phyloP scores from a whole-genome alignment of 805 yeast genomes.

The Candida arabinofermentans region DNA sequence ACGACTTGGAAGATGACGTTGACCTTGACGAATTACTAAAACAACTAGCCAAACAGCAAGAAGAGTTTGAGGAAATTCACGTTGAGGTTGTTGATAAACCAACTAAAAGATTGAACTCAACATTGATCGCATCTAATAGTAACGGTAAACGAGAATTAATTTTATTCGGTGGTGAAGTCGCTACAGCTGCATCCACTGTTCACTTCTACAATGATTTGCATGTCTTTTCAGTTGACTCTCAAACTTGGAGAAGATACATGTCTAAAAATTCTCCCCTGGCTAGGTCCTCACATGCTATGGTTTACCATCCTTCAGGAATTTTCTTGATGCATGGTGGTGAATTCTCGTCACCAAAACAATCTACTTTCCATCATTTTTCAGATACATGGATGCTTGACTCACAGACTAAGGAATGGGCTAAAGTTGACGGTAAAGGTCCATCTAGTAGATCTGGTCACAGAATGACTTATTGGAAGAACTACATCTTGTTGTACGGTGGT shows the following conservation, averaged over 20 bases:
- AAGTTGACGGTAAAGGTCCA: slow-evolving; percentile 77
- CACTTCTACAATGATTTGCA: slow-evolving; percentile 79
- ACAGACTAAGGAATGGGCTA: slow-evolving; percentile 82
- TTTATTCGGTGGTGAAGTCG: slow-evolving; percentile 86
- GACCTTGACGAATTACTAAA: slow-evolving; percentile 82
- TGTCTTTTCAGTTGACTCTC: slow-evolving; percentile 70
- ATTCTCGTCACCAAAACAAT: slow-evolving; percentile 92
- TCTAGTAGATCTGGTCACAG: slow-evolving; percentile 90
- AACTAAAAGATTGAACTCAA: slow-evolving; percentile 63
- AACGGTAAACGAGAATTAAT: slow-evolving; percentile 75
- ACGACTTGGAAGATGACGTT: slow-evolving; percentile 75
- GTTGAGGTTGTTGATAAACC: slow-evolving; percentile 61
- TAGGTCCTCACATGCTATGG: slow-evolving; percentile 89
- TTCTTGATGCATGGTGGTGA: slow-evolving; percentile 92
- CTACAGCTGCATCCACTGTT: slow-evolving; percentile 43
- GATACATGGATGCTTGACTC: slow-evolving; percentile 94
- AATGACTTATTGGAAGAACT: slow-evolving; percentile 89
- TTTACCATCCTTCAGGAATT: slow-evolving; percentile 87
- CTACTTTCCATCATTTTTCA: slow-evolving; percentile 92
- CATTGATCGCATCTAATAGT: slow-evolving; percentile 70
- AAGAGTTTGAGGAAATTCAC: slow-evolving; percentile 65
- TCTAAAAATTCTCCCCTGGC: slow-evolving; percentile 91
- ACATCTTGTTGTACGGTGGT: slow-evolving; percentile 82
- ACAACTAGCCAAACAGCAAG: slow-evolving; percentile 77
- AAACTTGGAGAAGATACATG: slow-evolving; percentile 72